phyloP scores from a whole-genome alignment of 2,329 filamentous ascomycete species.

The Amauroascus verrucosus region DNA sequence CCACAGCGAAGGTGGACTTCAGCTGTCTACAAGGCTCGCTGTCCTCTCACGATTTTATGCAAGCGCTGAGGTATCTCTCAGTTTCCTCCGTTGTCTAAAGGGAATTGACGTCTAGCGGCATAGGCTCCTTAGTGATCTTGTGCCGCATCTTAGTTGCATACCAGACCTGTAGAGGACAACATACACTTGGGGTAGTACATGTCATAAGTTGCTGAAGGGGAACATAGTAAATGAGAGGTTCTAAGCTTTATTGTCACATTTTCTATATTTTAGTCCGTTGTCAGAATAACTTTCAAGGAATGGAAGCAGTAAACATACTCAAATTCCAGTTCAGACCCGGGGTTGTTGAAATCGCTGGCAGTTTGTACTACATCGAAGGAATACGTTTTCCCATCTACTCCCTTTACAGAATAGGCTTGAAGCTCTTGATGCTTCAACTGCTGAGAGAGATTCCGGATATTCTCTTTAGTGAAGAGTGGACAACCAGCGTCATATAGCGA shows the following conservation, averaged over 20 bases:
- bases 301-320: not conserved
- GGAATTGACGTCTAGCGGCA: not conserved
- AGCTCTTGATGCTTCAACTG: too few relatives aligned
- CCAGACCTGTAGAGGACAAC: not conserved
- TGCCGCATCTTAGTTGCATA: not conserved
- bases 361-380: too few relatives aligned
- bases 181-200: not conserved
- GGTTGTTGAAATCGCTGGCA: too few relatives aligned
- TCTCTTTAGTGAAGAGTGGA: too few relatives aligned
- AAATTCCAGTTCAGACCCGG: not conserved
- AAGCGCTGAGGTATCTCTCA: not conserved
- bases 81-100: not conserved
- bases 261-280: not conserved
- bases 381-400: too few relatives aligned
- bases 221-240: not conserved
- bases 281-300: not conserved
- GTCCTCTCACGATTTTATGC: conserved; percentile 6
- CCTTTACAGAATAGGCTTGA: too few relatives aligned
- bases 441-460: too few relatives aligned
- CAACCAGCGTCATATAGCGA: too few relatives aligned
- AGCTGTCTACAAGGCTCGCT: conserved; percentile 9
- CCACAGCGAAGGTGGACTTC: not conserved
- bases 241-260: not conserved
- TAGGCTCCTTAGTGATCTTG: conserved; percentile 8
- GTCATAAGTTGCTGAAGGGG: not conserved